Evolutionary conservation across 371 early-diverging fungal species (phyloP), one percentile per base, ranked within the genome.

Genomic region (Mortierella sp.): DNA sequence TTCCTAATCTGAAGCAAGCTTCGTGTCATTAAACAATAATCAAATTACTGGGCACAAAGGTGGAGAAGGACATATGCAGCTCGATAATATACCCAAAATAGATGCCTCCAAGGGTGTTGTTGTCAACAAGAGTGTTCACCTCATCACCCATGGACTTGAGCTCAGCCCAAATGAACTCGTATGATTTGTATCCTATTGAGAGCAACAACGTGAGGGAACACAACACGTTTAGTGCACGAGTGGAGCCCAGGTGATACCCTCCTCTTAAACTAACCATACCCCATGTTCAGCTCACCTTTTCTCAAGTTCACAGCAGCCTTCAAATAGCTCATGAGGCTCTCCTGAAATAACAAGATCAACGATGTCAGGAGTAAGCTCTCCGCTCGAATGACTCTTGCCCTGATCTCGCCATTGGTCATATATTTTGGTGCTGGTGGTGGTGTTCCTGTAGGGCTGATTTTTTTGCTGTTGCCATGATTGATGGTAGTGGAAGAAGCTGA

Each of bases 311-410:
- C 56, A 13, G 87, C 90, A 7, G 83, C 84, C 60, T 86, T 87
- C n/a, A 88, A 71, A 50, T 88, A 89, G 6, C 87, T 85, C 34
- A 86, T 80, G 2, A 82, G 68, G 10, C 83, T 84, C 59, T 87
- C 90, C 67, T 86, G 84, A 12, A 84, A 66, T 34, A 89, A 70
- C 55, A 84, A 79, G 45, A 87, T 72, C 43, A 88, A 70, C 8
- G 86, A 82, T 50, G 84, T 89, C 56, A 88, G 54, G 19, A 89
- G 55, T 38, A 84, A 71, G 46, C 87, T 72, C 67, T 89, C 90
- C 1, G 88, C 87, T 53, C 84, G 81, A 61, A 87, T 73, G n/a
- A 87, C 84, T 64, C 84, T 84, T 0, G 87, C 88, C 43, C 90
- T 73, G 28, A 89, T 74, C 21, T 84, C 86, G 30, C 87, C 87